phyloP scores from a whole-genome alignment of 305 asterid species.

The Fraxinus baroniana region DNA sequence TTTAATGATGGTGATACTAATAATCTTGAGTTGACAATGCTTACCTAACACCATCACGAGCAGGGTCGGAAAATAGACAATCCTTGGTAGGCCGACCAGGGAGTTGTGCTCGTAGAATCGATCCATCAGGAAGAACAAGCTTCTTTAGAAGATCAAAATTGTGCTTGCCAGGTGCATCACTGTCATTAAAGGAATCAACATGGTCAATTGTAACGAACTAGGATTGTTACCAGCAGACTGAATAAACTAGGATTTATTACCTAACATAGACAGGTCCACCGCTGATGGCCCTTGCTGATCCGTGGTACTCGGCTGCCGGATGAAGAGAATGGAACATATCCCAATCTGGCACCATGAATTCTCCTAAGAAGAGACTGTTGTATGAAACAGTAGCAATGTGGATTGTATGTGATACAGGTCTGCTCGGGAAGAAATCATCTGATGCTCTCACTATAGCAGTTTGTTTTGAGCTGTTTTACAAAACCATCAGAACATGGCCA shows the following conservation, averaged over 20 bases:
- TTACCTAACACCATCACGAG: slow-evolving; percentile 39
- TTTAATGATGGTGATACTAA: background rate
- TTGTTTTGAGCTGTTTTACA: slow-evolving; percentile 12
- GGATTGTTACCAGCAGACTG: background rate
- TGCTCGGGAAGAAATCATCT: slow-evolving; percentile 13
- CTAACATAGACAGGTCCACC: slow-evolving; percentile 16
- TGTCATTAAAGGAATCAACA: slow-evolving; percentile 2
- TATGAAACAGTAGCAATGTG: slow-evolving; percentile 14
- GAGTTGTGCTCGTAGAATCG: slow-evolving; percentile 30
- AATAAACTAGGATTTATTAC: background rate
- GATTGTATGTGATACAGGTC: slow-evolving; percentile 11
- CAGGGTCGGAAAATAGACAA: slow-evolving; percentile 31
- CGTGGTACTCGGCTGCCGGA: slow-evolving; percentile 17
- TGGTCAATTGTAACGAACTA: background rate
- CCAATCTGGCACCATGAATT: slow-evolving; percentile 11
- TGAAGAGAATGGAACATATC: slow-evolving; percentile 16
- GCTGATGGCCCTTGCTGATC: slow-evolving; percentile 12
- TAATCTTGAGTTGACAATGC: background rate
- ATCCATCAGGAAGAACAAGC: slow-evolving; percentile 34
- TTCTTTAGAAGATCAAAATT: slow-evolving; percentile 31
- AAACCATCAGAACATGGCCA: background rate
- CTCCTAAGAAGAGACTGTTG: slow-evolving; percentile 12
- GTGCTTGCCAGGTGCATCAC: slow-evolving; percentile 21
- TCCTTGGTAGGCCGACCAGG: slow-evolving; percentile 35
- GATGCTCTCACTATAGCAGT: slow-evolving; percentile 15